These are phyloP conservation scores for Narthecium ossifragum DNA, from an alignment of 106 monocot genomes.

Conservation along the genomic window DNA sequence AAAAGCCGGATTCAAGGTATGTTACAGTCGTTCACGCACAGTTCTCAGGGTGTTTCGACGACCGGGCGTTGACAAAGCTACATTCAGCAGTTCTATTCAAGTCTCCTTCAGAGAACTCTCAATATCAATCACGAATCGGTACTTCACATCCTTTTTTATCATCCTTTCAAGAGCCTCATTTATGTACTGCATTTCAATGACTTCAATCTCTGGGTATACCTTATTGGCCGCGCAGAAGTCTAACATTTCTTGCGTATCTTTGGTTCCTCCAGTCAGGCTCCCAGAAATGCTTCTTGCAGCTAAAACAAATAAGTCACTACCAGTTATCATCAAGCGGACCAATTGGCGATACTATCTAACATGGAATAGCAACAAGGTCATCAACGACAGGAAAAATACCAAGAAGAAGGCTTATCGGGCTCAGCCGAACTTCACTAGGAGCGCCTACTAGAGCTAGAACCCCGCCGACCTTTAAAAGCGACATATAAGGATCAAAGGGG, in stretches of 20 bases:
- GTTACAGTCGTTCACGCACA: too few relatives aligned
- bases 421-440: constrained; percentile 62
- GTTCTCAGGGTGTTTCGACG: too few relatives aligned
- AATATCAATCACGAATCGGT: constrained; percentile 75
- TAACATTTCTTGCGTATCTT: constrained; percentile 58
- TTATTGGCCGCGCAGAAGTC: constrained; percentile 66
- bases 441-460: constrained; percentile 54
- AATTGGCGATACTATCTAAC: too few relatives aligned
- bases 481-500: constrained; percentile 83
- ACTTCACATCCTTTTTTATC: constrained; percentile 55
- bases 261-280: constrained; percentile 55
- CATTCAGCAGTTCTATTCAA: too few relatives aligned
- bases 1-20: too few relatives aligned
- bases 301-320: too few relatives aligned
- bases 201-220: constrained; percentile 64
- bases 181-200: constrained; percentile 57
- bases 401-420: constrained; percentile 38
- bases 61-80: too few relatives aligned
- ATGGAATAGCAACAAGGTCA: too few relatives aligned
- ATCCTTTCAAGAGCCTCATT: constrained; percentile 70
- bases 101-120: constrained; percentile 53
- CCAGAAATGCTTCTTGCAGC: constrained; percentile 52
- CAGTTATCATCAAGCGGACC: too few relatives aligned
- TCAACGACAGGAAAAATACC: constrained; percentile 46
- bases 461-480: constrained; percentile 59